Conservation (phyloP, 257 asterid species). For the Petrea volubilis region DNA sequence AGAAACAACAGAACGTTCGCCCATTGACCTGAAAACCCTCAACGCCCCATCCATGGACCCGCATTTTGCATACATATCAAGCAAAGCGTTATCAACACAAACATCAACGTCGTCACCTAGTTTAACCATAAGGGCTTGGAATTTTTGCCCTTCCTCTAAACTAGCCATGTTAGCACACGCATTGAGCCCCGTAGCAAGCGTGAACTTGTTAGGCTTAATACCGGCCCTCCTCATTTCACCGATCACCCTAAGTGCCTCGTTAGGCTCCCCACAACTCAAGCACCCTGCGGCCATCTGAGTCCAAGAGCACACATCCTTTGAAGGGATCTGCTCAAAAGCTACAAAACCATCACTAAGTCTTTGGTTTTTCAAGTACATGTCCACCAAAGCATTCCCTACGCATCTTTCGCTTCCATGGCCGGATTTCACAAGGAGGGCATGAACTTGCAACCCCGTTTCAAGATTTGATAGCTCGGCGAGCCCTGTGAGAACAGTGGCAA, state of each 20-base stretch:
- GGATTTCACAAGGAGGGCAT: slow-evolving; percentile 53
- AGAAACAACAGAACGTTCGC: slow-evolving; percentile 55
- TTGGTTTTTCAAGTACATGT: slow-evolving; percentile 63
- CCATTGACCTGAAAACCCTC: slow-evolving; percentile 53
- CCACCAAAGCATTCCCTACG: slow-evolving; percentile 67
- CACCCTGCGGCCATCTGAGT: slow-evolving; percentile 72
- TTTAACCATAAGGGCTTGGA: slow-evolving; percentile 54
- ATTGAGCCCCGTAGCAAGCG: slow-evolving; percentile 65
- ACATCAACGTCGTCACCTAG: slow-evolving; percentile 50
- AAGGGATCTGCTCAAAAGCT: slow-evolving; percentile 62
- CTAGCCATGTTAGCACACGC: slow-evolving; percentile 62
- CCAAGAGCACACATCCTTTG: slow-evolving; percentile 66
- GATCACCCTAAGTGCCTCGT: slow-evolving; percentile 49
- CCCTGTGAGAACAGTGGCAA: slow-evolving; percentile 67
- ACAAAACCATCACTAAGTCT: slow-evolving; percentile 46
- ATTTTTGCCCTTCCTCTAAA: slow-evolving; percentile 59
- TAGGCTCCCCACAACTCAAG: slow-evolving; percentile 59
- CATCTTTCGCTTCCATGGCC: slow-evolving; percentile 68
- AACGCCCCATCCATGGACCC: slow-evolving; percentile 62
- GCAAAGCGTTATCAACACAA: slow-evolving; percentile 71
- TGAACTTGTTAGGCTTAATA: slow-evolving; percentile 60
- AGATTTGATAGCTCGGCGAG: slow-evolving; percentile 56
- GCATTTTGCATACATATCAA: slow-evolving; percentile 72
- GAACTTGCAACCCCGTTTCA: slow-evolving; percentile 65
- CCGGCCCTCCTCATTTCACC: slow-evolving; percentile 60